Evolutionary conservation across 2,329 filamentous ascomycete genomes (phyloP).

Genomic region (Pseudocercospora vitis): DNA sequence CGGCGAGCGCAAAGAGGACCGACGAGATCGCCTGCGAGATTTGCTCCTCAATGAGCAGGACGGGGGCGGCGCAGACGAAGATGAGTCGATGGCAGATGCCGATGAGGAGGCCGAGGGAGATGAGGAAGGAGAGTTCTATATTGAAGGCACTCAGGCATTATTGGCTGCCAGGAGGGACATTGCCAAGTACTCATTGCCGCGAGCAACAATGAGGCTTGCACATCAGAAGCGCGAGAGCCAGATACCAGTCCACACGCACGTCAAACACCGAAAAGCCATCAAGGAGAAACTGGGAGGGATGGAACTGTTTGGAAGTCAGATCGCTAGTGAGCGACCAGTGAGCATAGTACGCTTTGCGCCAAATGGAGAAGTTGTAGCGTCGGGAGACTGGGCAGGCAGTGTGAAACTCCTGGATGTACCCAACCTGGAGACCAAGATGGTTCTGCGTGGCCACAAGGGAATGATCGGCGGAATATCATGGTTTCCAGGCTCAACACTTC

Average conservation of each 20-base stretch:
- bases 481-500: conserved; percentile 78
- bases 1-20: conserved; percentile 81
- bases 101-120: conserved; percentile 58
- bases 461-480: conserved; percentile 88
- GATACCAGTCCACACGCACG: conserved; percentile 83
- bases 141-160: conserved; percentile 72
- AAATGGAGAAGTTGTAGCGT: conserved; percentile 76
- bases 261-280: conserved; percentile 85
- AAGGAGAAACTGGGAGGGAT: conserved; percentile 81
- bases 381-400: conserved; percentile 89
- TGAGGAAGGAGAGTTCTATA: conserved; percentile 93
- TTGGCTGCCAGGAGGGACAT: conserved; percentile 76
- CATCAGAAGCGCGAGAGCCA: conserved; percentile 77
- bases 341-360: conserved; percentile 91
- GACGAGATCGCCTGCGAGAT: conserved; percentile 81
- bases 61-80: conserved; percentile 51
- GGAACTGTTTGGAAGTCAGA: conserved; percentile 91
- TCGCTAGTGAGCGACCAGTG: conserved; percentile 84
- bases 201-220: conserved; percentile 72
- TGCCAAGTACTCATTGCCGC: conserved; percentile 77
- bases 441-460: conserved; percentile 79
- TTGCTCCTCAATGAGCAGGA: conserved; percentile 69
- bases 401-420: conserved; percentile 85
- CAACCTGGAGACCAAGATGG: conserved; percentile 72
- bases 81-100: conserved; percentile 62